These are phyloP conservation scores for Colletotrichum tropicale DNA, from an alignment of 2,329 filamentous ascomycete species.

Conservation along the genomic window DNA sequence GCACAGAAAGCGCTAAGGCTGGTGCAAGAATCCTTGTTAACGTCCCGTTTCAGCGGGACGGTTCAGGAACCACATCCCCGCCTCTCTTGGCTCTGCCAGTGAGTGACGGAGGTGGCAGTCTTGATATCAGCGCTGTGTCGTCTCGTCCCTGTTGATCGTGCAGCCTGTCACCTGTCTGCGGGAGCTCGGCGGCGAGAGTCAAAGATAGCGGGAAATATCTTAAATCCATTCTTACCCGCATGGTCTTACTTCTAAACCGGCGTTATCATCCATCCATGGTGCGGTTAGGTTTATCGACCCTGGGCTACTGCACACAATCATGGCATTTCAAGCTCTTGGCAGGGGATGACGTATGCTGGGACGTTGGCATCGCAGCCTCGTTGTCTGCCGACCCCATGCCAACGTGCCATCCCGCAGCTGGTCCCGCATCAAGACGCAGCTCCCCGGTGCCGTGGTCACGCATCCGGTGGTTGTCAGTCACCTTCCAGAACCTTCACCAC, in stretches of 20 bases:
- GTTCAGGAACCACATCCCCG: constrained; percentile 12
- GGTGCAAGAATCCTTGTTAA: constrained; percentile 1
- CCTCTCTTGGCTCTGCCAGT: not conserved
- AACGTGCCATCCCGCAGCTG: not conserved
- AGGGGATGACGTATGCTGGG: not conserved
- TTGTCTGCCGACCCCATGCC: not conserved
- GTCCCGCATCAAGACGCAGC: not conserved
- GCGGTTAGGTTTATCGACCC: not conserved
- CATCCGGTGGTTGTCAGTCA: not conserved
- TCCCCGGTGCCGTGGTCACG: not conserved
- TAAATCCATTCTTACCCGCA: not conserved
- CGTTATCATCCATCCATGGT: not conserved
- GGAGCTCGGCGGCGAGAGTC: not conserved
- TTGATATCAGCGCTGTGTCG: not conserved
- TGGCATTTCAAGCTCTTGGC: not conserved
- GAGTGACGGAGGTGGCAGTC: not conserved
- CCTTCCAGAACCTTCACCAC: not conserved
- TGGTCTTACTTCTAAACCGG: not conserved
- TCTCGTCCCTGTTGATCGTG: not conserved
- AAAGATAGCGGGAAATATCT: not conserved
- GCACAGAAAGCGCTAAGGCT: not conserved
- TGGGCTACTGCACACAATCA: not conserved
- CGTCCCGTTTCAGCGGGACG: constrained; percentile 17
- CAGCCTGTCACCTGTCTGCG: not conserved
- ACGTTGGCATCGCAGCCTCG: not conserved